Evolutionary conservation across 2,329 filamentous ascomycete genomes (phyloP).

Genomic region (Colletotrichum abscissum): DNA sequence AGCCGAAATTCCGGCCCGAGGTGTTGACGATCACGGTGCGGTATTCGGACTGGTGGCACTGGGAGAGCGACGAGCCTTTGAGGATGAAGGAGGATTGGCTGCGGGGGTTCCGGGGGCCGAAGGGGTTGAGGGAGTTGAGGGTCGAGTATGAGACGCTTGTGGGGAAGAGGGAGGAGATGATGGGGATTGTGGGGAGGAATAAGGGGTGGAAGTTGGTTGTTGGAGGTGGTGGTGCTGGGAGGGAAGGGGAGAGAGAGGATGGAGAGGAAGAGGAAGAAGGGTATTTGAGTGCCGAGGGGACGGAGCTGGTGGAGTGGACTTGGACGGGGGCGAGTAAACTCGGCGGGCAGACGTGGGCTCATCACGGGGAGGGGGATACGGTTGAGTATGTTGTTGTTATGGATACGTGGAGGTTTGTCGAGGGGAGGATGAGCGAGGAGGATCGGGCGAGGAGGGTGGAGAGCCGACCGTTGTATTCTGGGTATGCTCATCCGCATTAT

Average conservation of each 20-base stretch:
- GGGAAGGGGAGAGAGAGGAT: no score
- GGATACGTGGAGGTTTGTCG: slow-evolving; percentile 20
- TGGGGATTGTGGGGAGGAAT: slow-evolving; percentile 50
- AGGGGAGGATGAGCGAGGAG: slow-evolving; percentile 9
- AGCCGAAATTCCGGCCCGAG: slow-evolving; percentile 46
- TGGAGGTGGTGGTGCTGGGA: neutral
- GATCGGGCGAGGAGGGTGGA: slow-evolving; percentile 2
- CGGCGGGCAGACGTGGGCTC: slow-evolving; percentile 7
- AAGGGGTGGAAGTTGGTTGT: slow-evolving; percentile 23
- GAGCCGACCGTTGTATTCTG: neutral
- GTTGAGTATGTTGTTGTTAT: slow-evolving; percentile 28
- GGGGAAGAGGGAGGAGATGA: slow-evolving; percentile 56
- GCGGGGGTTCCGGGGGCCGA: slow-evolving; percentile 36
- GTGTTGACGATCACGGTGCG: slow-evolving; percentile 57
- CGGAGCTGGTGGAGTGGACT: slow-evolving; percentile 14
- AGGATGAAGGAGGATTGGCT: slow-evolving; percentile 52
- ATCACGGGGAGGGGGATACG: slow-evolving; percentile 18
- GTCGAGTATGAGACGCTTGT: slow-evolving; percentile 61
- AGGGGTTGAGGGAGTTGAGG: slow-evolving; percentile 50
- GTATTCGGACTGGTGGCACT: slow-evolving; percentile 61
- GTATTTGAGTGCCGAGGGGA: slow-evolving; percentile 16
- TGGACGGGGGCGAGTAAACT: slow-evolving; percentile 21
- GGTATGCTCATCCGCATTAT: neutral
- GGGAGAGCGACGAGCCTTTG: slow-evolving; percentile 52
- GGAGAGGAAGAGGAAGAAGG: slow-evolving; percentile 1